phyloP scores from a whole-genome alignment of 179 eudicot species.

The Spinacia oleracea region DNA sequence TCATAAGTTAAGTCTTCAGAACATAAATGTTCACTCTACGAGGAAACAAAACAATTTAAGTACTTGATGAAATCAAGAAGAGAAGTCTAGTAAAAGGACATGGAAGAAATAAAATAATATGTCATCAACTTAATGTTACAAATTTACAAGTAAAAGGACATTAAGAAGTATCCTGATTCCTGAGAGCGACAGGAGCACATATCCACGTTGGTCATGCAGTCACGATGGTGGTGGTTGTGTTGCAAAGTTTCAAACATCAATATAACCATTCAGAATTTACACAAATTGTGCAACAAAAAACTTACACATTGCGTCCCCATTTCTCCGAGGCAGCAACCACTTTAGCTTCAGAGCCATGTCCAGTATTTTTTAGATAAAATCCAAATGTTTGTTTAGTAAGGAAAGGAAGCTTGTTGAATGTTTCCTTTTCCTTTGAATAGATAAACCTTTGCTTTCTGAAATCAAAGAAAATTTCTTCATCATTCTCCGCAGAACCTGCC shows the following conservation, averaged over 20 bases:
- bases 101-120: too few relatives aligned
- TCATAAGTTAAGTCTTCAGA: neutral
- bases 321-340: conserved; percentile 73
- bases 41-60: neutral
- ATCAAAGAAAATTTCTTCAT: conserved; percentile 84
- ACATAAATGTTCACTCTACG: neutral
- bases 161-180: neutral
- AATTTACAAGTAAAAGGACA: neutral
- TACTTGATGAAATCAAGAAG: neutral
- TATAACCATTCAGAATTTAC: conserved; percentile 6
- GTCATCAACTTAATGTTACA: neutral
- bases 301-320: conserved; percentile 95
- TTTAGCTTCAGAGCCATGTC: conserved; percentile 94
- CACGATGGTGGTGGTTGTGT: neutral
- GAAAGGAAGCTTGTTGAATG: conserved; percentile 83
- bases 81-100: neutral
- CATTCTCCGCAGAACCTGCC: conserved; percentile 45
- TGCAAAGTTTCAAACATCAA: too few relatives aligned
- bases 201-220: neutral
- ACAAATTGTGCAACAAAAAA: conserved; percentile 17
- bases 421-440: conserved; percentile 72
- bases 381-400: conserved; percentile 88
- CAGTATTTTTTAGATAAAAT: conserved; percentile 76
- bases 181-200: neutral
- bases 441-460: conserved; percentile 90